A percentile compares a stretch with the other conserved stretches of the same genome.
Conservation (phyloP, 2,329 filamentous ascomycete species). For the Plenodomus tracheiphilus region DNA sequence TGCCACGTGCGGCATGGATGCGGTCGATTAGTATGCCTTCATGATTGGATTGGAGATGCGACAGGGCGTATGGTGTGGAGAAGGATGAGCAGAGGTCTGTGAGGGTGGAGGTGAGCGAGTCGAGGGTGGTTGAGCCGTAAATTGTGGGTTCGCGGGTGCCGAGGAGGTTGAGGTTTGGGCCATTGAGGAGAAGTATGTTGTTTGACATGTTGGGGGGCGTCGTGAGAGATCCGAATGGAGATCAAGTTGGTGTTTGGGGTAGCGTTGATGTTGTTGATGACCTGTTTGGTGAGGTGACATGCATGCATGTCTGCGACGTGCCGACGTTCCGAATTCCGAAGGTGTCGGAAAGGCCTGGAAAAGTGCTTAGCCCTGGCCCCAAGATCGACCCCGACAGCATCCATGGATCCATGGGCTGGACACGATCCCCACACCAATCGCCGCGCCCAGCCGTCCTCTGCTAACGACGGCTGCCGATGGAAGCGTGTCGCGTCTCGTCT, state of each 20-base stretch:
- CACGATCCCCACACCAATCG: not conserved
- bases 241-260: not conserved
- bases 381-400: not conserved
- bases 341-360: conserved; percentile 1
- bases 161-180: conserved; percentile 81
- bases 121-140: conserved; percentile 71
- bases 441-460: conserved; percentile 11
- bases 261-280: not conserved
- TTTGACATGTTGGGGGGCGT: too few species aligned
- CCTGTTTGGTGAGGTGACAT: not conserved
- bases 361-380: conserved; percentile 5
- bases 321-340: not conserved
- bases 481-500: not conserved
- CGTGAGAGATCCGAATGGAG: too few species aligned
- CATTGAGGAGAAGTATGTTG: conserved; percentile 72
- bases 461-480: conserved; percentile 15
- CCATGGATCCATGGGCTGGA: not conserved
- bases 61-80: conserved; percentile 50
- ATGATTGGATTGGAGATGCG: conserved; percentile 74
- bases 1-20: conserved; percentile 67
- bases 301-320: not conserved
- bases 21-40: conserved; percentile 75
- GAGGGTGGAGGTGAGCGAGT: conserved; percentile 60
- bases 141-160: conserved; percentile 73
- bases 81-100: conserved; percentile 55